These are phyloP conservation scores for Aquilaria yunnanensis DNA, from an alignment of 345 rosid species.

Conservation along the genomic window DNA sequence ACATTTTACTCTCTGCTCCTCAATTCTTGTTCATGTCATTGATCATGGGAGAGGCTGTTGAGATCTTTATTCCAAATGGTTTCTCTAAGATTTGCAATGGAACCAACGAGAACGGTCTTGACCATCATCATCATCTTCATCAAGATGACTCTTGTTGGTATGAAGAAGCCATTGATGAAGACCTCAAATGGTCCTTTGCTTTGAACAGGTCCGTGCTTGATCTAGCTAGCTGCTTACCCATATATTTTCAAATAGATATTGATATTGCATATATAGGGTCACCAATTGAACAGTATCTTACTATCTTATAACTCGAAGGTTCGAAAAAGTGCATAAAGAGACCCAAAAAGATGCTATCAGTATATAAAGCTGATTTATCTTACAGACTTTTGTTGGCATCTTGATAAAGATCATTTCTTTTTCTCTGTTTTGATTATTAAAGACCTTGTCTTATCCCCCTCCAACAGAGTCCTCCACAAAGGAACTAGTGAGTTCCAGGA, in stretches of 20 bases:
- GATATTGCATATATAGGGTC: too few relatives aligned
- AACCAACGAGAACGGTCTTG: slow-evolving; percentile 8
- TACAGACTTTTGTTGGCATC: too few relatives aligned
- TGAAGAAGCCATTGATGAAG: slow-evolving; percentile 76
- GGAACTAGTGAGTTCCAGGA: slow-evolving; percentile 83
- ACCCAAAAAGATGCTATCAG: too few relatives aligned
- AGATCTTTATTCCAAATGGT: slow-evolving; percentile 41
- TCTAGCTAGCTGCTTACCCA: not conserved
- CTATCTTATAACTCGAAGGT: too few relatives aligned
- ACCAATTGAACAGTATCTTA: too few relatives aligned
- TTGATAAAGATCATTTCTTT: not conserved
- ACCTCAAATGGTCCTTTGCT: slow-evolving; percentile 95
- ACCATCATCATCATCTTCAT: slow-evolving; percentile 12
- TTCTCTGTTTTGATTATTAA: not conserved
- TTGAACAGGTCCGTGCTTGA: slow-evolving; percentile 54
- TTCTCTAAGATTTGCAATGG: slow-evolving; percentile 43
- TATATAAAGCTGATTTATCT: too few relatives aligned
- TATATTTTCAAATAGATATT: not conserved
- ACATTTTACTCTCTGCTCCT: not conserved
- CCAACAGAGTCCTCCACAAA: slow-evolving; percentile 59
- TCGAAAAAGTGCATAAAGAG: too few relatives aligned
- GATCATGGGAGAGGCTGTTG: slow-evolving; percentile 73
- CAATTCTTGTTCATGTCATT: not conserved
- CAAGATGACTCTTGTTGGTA: slow-evolving; percentile 53
- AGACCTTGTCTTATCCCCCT: not conserved